Conservation (phyloP, 176 grass and related monocot genomes). For the Bothriochloa decipiens region DNA sequence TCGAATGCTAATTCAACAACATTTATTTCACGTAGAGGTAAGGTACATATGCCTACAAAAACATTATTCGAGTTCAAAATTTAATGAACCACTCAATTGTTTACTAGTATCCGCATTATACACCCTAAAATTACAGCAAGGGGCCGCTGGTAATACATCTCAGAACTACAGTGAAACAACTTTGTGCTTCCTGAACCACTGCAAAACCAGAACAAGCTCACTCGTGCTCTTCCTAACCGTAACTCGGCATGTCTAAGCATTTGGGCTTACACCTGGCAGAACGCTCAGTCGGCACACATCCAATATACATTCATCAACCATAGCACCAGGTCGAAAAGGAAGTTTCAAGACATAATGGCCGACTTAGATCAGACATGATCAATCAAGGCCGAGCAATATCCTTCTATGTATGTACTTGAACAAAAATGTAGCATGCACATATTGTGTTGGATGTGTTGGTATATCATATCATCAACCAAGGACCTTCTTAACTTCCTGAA, state of each 20-base stretch:
- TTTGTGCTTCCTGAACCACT: background rate
- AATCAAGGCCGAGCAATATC: constrained; percentile 26
- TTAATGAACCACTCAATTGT: constrained; percentile 47
- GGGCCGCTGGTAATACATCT: constrained; percentile 21
- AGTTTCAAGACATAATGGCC: constrained; percentile 14
- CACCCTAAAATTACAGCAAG: constrained; percentile 30
- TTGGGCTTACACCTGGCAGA: background rate
- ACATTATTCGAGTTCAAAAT: constrained; percentile 55
- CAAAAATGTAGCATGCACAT: constrained; percentile 44
- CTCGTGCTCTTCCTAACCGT: background rate
- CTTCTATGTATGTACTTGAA: constrained; percentile 48
- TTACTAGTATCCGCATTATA: constrained; percentile 11
- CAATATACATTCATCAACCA: constrained; percentile 32
- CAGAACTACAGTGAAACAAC: constrained; percentile 32
- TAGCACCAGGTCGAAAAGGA: background rate
- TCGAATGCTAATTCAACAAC: constrained; percentile 16
- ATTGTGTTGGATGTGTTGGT: constrained; percentile 31
- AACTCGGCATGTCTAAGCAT: background rate
- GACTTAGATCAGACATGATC: constrained; percentile 19
- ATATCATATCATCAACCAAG: constrained; percentile 52
- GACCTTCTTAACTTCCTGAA: constrained; percentile 66
- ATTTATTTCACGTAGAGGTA: constrained; percentile 44
- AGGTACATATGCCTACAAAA: constrained; percentile 28
- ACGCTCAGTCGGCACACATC: constrained; percentile 18
- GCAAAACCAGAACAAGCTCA: constrained; percentile 30